Evolutionary conservation across 2,329 filamentous ascomycete genomes (phyloP), one percentile per base, ranked within the genome.

Genomic region (Hansfordia pulvinata): DNA sequence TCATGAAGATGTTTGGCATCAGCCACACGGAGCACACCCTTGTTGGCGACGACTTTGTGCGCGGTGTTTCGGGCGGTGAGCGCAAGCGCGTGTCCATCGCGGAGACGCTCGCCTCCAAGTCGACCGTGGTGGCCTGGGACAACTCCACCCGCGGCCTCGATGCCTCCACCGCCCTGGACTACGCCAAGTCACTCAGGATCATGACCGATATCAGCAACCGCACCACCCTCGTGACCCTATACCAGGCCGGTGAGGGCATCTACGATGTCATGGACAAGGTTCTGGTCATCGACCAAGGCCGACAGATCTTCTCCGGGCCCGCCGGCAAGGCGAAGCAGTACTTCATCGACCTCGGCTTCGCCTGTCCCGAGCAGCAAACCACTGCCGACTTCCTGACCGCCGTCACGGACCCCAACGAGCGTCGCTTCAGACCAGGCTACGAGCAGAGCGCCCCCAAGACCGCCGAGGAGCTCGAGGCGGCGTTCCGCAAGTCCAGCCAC

Each of bases 221-320:
- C 4, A 54, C 69, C 0, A 64, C 69, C 1, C 68, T 77, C 24
- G 69, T 76, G 9, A 76, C 72, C 0, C 54, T 79, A 0, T 81
- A 82, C 42, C 76, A 81, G 41, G 76, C 76, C 3, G 71, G 72
- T 5, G 76, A 81, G 29, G 70, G 65, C 14, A 79, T 81, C 31
- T 79, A 77, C 43, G 56, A 76, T 15, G 58, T 74, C 1, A 80
- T 81, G 42, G 74, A 81, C 43, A 81, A 80, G 41, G 73, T 79
- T 0, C 55, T 80, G 1, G 63, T 81, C 7, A 58, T 81, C 4
- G 73, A 80, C 24, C 63, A 70, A 30, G 76, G 76, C 24, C 69
- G 71, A 33, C 47, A 80, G 37, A 60, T 78, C 23, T 81, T 64
- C 51, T 79, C 76, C 35, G 76, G 76, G 1, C 62, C 72, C 0